Conservation (phyloP, 495 filamentous ascomycete species). For the Hypomontagnella monticulosa region DNA sequence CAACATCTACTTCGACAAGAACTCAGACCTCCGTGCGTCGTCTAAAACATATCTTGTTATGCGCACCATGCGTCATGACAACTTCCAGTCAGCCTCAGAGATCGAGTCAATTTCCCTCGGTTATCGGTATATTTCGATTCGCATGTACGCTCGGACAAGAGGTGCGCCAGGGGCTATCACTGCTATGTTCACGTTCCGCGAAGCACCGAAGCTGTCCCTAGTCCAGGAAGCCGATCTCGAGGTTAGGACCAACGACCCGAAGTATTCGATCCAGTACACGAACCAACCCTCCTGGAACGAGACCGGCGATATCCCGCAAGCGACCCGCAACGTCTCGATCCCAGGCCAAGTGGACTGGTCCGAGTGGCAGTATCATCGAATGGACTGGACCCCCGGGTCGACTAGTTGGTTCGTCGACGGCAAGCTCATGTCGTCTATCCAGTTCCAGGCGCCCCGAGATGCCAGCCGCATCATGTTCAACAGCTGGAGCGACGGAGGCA, state of each 20-base stretch:
- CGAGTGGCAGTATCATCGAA: slow-evolving; percentile 71
- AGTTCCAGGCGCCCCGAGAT: slow-evolving; percentile 68
- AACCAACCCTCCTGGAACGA: slow-evolving; percentile 71
- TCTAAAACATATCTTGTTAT: slow-evolving; percentile 68
- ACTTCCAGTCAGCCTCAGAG: slow-evolving; percentile 71
- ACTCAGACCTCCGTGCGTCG: slow-evolving; percentile 43
- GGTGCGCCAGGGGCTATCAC: slow-evolving; percentile 69
- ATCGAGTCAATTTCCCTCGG: slow-evolving; percentile 64
- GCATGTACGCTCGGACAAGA: slow-evolving; percentile 65
- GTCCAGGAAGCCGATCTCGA: slow-evolving; percentile 83
- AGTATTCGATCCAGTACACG: slow-evolving; percentile 69
- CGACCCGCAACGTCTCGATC: slow-evolving; percentile 57
- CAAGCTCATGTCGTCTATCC: slow-evolving; percentile 62
- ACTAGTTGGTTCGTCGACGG: slow-evolving; percentile 71
- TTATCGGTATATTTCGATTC: slow-evolving; percentile 68
- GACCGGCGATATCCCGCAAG: slow-evolving; percentile 56
- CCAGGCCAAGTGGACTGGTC: slow-evolving; percentile 63
- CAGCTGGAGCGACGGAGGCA: slow-evolving; percentile 78
- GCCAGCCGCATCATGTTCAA: slow-evolving; percentile 71
- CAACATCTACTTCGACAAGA: slow-evolving; percentile 70
- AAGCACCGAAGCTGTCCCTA: slow-evolving; percentile 46
- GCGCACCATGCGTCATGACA: slow-evolving; percentile 64
- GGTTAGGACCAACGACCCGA: slow-evolving; percentile 68
- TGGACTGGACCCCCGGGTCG: slow-evolving; percentile 71
- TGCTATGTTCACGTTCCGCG: slow-evolving; percentile 73